These are phyloP conservation scores for Globisporangium apiculatum DNA, from an alignment of 352 stramenopile genomes.

Conservation along the genomic window DNA sequence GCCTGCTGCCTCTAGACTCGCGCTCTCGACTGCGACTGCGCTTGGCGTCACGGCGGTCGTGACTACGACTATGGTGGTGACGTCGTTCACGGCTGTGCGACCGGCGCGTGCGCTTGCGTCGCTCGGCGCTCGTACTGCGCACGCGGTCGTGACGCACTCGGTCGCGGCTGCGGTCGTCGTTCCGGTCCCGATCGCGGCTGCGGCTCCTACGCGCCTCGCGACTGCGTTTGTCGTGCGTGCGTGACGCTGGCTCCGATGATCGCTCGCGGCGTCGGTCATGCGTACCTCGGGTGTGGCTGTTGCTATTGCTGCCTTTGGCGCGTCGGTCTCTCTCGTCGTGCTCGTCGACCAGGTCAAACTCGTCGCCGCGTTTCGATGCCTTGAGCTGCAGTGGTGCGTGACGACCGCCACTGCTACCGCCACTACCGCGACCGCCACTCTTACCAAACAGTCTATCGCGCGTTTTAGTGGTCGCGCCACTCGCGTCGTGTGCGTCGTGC, in stretches of 20 bases:
- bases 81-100: slow-evolving; percentile 2
- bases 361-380: slow-evolving; percentile 13
- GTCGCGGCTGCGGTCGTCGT: not conserved
- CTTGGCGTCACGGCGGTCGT: not conserved
- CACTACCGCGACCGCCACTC: slow-evolving; percentile 1
- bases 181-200: slow-evolving; percentile 1
- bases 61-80: not conserved
- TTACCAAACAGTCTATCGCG: slow-evolving; percentile 19
- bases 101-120: slow-evolving; percentile 2
- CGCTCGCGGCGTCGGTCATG: slow-evolving; percentile 1
- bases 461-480: slow-evolving; percentile 5
- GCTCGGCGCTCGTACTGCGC: slow-evolving; percentile 8
- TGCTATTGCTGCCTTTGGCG: not conserved
- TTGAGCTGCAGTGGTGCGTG: slow-evolving; percentile 34
- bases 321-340: not conserved
- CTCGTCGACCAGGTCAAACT: slow-evolving; percentile 13
- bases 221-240: slow-evolving; percentile 4
- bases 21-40: slow-evolving; percentile 17
- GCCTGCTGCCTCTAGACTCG: slow-evolving; percentile 3
- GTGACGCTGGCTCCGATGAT: not conserved
- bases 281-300: not conserved
- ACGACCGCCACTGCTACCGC: too few relatives aligned
- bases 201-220: slow-evolving; percentile 10
- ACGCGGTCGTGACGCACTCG: not conserved
- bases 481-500: slow-evolving; percentile 22